Percentiles rank a stretch among this genome's conserved stretches.
phyloP scores from a whole-genome alignment of 2,329 filamentous ascomycete genomes.

The Cylindrodendrum hubeiense region DNA sequence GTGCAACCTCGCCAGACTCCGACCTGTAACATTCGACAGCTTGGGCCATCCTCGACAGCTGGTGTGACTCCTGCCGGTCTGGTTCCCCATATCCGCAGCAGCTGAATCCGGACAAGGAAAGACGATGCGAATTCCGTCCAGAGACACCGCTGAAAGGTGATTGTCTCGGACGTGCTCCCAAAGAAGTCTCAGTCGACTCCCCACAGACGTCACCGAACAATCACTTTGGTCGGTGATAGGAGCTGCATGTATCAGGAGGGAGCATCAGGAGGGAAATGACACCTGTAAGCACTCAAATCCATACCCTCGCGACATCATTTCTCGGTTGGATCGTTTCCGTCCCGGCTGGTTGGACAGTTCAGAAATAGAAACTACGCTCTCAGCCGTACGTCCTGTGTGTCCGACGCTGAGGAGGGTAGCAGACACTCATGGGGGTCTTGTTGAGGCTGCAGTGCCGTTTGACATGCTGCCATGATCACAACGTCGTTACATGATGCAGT shows the following conservation, averaged over 20 bases:
- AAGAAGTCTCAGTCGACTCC: background rate
- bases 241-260: background rate
- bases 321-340: background rate
- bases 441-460: constrained; percentile 11
- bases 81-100: background rate
- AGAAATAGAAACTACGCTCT: constrained; percentile 38
- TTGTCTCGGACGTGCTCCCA: background rate
- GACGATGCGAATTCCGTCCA: background rate
- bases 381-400: constrained; percentile 9
- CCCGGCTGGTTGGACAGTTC: constrained; percentile 15
- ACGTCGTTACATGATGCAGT: constrained; percentile 1
- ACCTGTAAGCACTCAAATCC: constrained; percentile 22
- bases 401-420: constrained; percentile 1
- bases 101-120: background rate
- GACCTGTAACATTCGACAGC: constrained; percentile 4
- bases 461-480: constrained; percentile 9
- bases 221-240: constrained; percentile 15
- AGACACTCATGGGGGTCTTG: background rate
- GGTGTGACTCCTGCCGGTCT: constrained; percentile 6
- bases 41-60: background rate
- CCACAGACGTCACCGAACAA: constrained; percentile 1
- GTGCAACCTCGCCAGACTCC: background rate
- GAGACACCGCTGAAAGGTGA: background rate
- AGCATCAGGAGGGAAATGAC: constrained; percentile 10
- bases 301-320: constrained; percentile 10